phyloP scores from a whole-genome alignment of 345 rosid genomes.

The Populus davidiana region DNA sequence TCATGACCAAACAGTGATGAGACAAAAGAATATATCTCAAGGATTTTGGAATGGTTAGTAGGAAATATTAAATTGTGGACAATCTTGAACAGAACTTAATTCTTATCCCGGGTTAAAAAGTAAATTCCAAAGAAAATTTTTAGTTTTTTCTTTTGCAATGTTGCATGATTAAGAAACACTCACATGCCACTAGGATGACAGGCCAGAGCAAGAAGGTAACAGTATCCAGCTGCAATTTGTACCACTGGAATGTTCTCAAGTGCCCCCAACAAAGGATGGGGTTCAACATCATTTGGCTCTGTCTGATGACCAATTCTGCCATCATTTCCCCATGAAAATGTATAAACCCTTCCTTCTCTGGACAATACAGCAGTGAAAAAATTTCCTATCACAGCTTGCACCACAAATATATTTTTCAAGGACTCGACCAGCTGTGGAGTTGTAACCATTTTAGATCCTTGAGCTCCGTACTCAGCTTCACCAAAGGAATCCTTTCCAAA shows the following conservation, averaged over 20 bases:
- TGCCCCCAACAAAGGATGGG: slow-evolving; percentile 83
- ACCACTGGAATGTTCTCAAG: slow-evolving; percentile 82
- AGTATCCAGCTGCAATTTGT: slow-evolving; percentile 90
- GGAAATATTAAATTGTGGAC: background rate
- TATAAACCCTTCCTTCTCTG: slow-evolving; percentile 92
- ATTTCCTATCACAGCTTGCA: slow-evolving; percentile 88
- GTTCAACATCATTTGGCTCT: slow-evolving; percentile 61
- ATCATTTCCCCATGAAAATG: slow-evolving; percentile 87
- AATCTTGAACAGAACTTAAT: background rate
- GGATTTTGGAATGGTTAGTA: background rate
- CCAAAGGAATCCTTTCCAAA: slow-evolving; percentile 84
- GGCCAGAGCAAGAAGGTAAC: slow-evolving; percentile 92
- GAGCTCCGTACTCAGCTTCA: slow-evolving; percentile 55
- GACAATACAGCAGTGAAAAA: slow-evolving; percentile 89
- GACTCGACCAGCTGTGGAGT: slow-evolving; percentile 78
- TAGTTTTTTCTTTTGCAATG: background rate
- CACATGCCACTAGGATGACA: slow-evolving; percentile 92
- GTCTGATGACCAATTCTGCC: slow-evolving; percentile 80
- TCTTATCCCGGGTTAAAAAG: background rate
- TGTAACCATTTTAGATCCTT: slow-evolving; percentile 59
- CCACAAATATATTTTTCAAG: slow-evolving; percentile 73
- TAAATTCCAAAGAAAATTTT: background rate
- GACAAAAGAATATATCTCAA: background rate
- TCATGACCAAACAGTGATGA: background rate
- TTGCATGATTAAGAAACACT: slow-evolving; percentile 33